These are phyloP conservation scores for Trebouxia sp. DNA, from an alignment of 139 green algal genomes.

Conservation along the genomic window DNA sequence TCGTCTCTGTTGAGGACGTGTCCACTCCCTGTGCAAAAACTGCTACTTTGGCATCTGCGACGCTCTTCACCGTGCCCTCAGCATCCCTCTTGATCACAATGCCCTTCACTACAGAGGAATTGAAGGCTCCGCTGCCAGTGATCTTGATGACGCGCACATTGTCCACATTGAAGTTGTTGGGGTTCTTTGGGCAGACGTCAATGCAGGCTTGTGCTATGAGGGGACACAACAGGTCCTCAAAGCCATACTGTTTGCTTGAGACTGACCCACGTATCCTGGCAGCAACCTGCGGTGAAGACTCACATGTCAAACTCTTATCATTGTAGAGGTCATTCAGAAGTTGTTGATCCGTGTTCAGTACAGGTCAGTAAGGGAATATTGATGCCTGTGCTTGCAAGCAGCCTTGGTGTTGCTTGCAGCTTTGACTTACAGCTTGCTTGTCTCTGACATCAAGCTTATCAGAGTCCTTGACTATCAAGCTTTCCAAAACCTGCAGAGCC, in stretches of 20 bases:
- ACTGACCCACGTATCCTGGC: conserved; percentile 78
- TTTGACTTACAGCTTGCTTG: conserved; percentile 41
- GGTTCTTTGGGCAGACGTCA: conserved; percentile 91
- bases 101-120: conserved; percentile 79
- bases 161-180: conserved; percentile 98
- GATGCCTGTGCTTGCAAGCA: no score
- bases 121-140: conserved; percentile 63
- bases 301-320: no score
- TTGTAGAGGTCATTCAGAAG: no score
- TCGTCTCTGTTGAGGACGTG: conserved; percentile 84
- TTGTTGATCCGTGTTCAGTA: no score
- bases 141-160: conserved; percentile 98
- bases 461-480: conserved; percentile 75
- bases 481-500: conserved; percentile 85
- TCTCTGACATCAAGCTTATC: conserved; percentile 85
- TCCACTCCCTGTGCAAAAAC: conserved; percentile 85
- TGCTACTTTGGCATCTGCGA: conserved; percentile 89
- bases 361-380: no score
- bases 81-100: conserved; percentile 89
- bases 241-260: conserved; percentile 92
- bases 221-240: conserved; percentile 81
- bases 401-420: no score
- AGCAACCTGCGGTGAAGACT: conserved; percentile 55
- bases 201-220: conserved; percentile 96
- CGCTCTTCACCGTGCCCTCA: conserved; percentile 81